phyloP scores from a whole-genome alignment of 768 basidiomycete genomes.

The Baorangia bicolor region DNA sequence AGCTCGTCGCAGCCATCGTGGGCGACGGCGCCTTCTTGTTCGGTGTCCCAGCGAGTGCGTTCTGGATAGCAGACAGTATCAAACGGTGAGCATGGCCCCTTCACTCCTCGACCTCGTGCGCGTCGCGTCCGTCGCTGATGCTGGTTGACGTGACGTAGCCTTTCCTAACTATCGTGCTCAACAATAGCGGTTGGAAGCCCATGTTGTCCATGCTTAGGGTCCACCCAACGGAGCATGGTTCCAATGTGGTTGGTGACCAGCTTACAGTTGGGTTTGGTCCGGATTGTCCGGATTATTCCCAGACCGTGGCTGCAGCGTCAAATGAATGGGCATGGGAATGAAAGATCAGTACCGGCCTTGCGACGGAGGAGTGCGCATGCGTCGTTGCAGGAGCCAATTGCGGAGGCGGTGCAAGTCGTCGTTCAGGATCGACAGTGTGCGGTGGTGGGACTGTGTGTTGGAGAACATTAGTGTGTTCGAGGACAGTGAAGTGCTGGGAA shows the following conservation, averaged over 20 bases:
- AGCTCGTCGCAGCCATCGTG: conserved; percentile 59
- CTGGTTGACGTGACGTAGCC: conserved; percentile 41
- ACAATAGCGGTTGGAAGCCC: conserved; percentile 73
- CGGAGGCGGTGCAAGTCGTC: conserved; percentile 56
- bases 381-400: conserved; percentile 34
- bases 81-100: conserved; percentile 54
- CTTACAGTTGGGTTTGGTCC: conserved; percentile 69
- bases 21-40: conserved; percentile 74
- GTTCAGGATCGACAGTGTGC: conserved; percentile 60
- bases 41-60: conserved; percentile 61
- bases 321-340: conserved; percentile 64
- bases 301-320: conserved; percentile 66
- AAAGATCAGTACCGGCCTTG: conserved; percentile 33
- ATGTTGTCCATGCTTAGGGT: conserved; percentile 63
- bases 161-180: conserved; percentile 67
- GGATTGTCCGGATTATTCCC: conserved; percentile 54
- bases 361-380: conserved; percentile 22
- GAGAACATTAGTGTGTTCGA: conserved; percentile 37
- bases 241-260: conserved; percentile 41
- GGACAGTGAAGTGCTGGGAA: too few species aligned
- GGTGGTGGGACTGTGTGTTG: conserved; percentile 58
- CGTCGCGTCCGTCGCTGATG: neutral
- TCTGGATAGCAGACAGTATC: conserved; percentile 74
- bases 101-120: neutral
- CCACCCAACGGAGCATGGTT: conserved; percentile 58